Percentiles rank a stretch among this genome's conserved stretches.
phyloP scores from a whole-genome alignment of 805 yeast genomes.

The Yamadazyma ubonensis region DNA sequence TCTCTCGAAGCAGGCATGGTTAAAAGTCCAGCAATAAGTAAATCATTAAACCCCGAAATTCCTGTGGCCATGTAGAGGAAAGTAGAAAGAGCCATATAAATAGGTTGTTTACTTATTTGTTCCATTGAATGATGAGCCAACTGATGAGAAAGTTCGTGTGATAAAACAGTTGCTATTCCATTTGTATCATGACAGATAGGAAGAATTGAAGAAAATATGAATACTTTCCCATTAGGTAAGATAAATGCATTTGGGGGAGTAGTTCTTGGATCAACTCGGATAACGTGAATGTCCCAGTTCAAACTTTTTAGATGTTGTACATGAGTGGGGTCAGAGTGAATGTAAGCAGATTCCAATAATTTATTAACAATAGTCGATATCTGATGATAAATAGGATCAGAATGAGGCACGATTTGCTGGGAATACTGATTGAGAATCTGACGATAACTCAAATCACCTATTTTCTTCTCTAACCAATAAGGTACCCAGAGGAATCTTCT shows the following conservation, averaged over 20 bases:
- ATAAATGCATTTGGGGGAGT: constrained; percentile 97
- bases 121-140: constrained; percentile 91
- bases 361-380: constrained; percentile 64
- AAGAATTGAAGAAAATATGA: constrained; percentile 76
- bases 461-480: constrained; percentile 55
- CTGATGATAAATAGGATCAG: constrained; percentile 56
- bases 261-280: constrained; percentile 55
- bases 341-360: constrained; percentile 58
- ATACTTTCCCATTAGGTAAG: constrained; percentile 93
- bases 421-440: constrained; percentile 58
- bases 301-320: constrained; percentile 35
- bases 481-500: constrained; percentile 71
- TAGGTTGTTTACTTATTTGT: constrained; percentile 72
- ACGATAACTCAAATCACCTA: constrained; percentile 65
- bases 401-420: constrained; percentile 54
- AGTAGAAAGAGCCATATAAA: constrained; percentile 56
- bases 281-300: constrained; percentile 79
- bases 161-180: constrained; percentile 90
- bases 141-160: constrained; percentile 94
- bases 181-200: constrained; percentile 79
- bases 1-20: constrained; percentile 85
- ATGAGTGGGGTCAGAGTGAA: constrained; percentile 33
- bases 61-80: constrained; percentile 63
- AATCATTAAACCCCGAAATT: constrained; percentile 47
- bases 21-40: constrained; percentile 55